Evolutionary conservation across 2,329 filamentous ascomycete species (phyloP).

Genomic region (Exophiala viscosa): DNA sequence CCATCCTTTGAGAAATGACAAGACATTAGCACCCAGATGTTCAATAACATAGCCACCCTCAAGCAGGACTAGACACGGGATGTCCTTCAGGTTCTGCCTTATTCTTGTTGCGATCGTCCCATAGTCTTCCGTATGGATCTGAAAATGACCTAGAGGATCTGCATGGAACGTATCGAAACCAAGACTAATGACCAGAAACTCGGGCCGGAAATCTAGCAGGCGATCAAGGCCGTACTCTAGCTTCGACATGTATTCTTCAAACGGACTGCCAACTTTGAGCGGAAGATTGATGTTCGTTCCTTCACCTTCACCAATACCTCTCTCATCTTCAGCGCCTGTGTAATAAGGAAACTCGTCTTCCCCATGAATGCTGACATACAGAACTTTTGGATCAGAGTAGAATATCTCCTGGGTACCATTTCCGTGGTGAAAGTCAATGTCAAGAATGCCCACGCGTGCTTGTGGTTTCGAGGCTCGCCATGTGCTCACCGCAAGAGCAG

Average conservation of each 20-base stretch:
- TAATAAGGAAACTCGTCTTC: constrained; percentile 35
- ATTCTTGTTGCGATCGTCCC: constrained; percentile 20
- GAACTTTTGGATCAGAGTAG: constrained; percentile 30
- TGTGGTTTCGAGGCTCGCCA: constrained; percentile 14
- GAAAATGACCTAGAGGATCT: constrained; percentile 27
- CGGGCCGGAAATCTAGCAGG: constrained; percentile 16
- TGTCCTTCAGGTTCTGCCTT: constrained; percentile 13
- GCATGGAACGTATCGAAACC: constrained; percentile 29
- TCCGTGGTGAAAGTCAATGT: constrained; percentile 30
- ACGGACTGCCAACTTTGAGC: constrained; percentile 19
- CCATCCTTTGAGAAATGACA: constrained; percentile 27
- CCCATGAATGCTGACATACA: constrained; percentile 36
- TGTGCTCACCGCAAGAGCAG: constrained; percentile 21
- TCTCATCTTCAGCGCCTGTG: constrained; percentile 24
- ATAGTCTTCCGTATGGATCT: constrained; percentile 28
- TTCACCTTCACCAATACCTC: constrained; percentile 11
- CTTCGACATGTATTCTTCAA: constrained; percentile 23
- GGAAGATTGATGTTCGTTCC: constrained; percentile 27
- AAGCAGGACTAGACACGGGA: constrained; percentile 25
- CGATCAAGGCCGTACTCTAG: constrained; percentile 17
- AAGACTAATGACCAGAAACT: constrained; percentile 27
- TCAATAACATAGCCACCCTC: constrained; percentile 30
- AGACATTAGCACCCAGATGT: constrained; percentile 25
- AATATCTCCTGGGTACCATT: constrained; percentile 31
- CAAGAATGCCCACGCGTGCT: constrained; percentile 23